A percentile compares a stretch with the other conserved stretches of the same genome.
These are phyloP conservation scores for Chytriomyces sp. DNA, from an alignment of 192 early-diverging fungal genomes.

Conservation along the genomic window DNA sequence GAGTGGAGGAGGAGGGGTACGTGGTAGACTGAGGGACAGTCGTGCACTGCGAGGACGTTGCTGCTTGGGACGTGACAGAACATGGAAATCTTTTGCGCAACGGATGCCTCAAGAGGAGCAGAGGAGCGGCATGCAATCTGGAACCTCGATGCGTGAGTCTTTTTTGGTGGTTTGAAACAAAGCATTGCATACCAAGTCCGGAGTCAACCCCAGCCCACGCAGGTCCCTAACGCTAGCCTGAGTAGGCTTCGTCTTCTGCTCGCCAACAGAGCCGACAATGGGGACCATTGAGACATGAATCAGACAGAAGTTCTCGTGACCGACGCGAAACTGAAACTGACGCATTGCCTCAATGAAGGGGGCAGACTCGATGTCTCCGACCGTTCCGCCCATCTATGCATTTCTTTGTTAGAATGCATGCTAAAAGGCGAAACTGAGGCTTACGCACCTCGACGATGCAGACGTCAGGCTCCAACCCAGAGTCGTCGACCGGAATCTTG, in stretches of 20 bases:
- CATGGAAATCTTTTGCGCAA: constrained; percentile 94
- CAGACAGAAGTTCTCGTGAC: constrained; percentile 95
- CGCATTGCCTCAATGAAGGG: constrained; percentile 99
- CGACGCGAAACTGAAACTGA: constrained; percentile 99
- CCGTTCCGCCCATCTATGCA: constrained; percentile 82
- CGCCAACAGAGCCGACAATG: constrained; percentile 94
- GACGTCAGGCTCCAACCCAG: constrained; percentile 84
- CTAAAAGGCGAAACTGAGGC: constrained; percentile 5
- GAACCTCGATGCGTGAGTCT: no score
- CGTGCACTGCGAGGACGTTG: constrained; percentile 92
- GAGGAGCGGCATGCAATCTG: constrained; percentile 91
- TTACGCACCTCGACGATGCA: constrained; percentile 90
- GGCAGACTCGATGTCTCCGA: constrained; percentile 98
- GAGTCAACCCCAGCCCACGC: constrained; percentile 89
- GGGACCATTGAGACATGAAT: constrained; percentile 98
- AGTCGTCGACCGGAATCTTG: constrained; percentile 79
- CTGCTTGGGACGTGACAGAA: constrained; percentile 97
- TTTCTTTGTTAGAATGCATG: background rate
- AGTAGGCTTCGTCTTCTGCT: constrained; percentile 99
- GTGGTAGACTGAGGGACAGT: constrained; percentile 96
- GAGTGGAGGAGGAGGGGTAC: constrained; percentile 88
- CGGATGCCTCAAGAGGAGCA: constrained; percentile 79
- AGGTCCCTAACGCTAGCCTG: constrained; percentile 95
- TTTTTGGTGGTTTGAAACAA: no score
- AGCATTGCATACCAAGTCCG: constrained; percentile 69